phyloP scores from a whole-genome alignment of 2,329 filamentous ascomycete species.

The Phyllosticta paracitricarpa region DNA sequence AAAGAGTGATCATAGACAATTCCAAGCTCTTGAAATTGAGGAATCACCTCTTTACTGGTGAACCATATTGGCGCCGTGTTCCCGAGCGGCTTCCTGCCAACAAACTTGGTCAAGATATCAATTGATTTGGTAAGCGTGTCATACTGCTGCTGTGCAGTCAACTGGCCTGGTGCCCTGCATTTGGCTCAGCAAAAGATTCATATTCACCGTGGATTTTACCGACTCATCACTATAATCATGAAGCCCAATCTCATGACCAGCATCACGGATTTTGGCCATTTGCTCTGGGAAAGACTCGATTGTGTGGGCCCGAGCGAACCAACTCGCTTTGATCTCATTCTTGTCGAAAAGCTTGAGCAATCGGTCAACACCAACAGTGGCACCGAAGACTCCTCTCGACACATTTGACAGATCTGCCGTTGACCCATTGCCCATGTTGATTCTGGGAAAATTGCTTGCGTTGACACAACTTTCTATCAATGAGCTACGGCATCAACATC shows the following conservation, averaged over 20 bases:
- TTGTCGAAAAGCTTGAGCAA: conserved; percentile 33
- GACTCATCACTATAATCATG: conserved; percentile 34
- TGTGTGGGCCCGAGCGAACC: conserved; percentile 34
- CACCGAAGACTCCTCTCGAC: conserved; percentile 31
- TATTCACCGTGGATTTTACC: conserved; percentile 16
- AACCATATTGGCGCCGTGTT: conserved; percentile 37
- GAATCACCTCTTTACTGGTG: conserved; percentile 28
- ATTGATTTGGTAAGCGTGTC: conserved; percentile 31
- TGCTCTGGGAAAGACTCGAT: conserved; percentile 41
- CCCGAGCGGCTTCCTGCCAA: conserved; percentile 31
- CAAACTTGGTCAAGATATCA: conserved; percentile 28
- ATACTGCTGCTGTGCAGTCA: conserved; percentile 21
- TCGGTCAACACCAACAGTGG: conserved; percentile 30
- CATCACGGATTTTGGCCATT: conserved; percentile 34
- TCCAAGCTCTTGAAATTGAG: conserved; percentile 32
- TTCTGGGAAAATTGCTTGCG: conserved; percentile 15
- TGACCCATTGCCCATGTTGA: conserved; percentile 31
- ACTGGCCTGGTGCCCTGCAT: not conserved
- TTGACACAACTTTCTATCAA: conserved; percentile 16
- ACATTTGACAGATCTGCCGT: conserved; percentile 30
- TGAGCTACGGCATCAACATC: conserved; percentile 32
- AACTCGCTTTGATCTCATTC: conserved; percentile 33
- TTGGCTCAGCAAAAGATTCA: not conserved
- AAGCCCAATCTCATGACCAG: conserved; percentile 33
- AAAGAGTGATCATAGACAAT: conserved; percentile 40